Conservation (phyloP, 192 early-diverging fungal species). For the Dispira parvispora region DNA sequence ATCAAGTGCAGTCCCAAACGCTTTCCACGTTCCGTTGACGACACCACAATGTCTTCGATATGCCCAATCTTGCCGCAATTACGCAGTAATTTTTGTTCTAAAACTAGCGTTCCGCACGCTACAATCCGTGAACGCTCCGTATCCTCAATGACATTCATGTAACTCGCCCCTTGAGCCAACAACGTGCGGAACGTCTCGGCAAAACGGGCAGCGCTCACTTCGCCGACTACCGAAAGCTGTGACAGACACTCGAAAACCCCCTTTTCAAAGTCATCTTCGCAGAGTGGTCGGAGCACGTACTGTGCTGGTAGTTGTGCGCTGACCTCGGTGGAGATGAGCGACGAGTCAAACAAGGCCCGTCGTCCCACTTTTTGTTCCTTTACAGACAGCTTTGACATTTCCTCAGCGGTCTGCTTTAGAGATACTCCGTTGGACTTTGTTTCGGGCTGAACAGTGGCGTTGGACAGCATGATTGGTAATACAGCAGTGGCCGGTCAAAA, state of each 20-base stretch:
- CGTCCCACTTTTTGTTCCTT: not conserved
- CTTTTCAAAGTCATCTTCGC: constrained; percentile 62
- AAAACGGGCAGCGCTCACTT: constrained; percentile 52
- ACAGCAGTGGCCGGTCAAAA: too few species aligned
- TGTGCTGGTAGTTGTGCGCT: constrained; percentile 38
- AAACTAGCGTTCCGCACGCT: constrained; percentile 69
- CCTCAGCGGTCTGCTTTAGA: too few species aligned
- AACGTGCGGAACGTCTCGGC: constrained; percentile 60
- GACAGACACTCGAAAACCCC: constrained; percentile 47
- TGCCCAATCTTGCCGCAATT: constrained; percentile 69
- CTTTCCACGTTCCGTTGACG: constrained; percentile 53
- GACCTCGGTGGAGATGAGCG: constrained; percentile 50
- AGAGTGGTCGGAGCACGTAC: constrained; percentile 61
- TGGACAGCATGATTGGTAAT: too few species aligned
- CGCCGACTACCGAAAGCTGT: constrained; percentile 64
- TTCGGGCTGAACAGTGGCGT: too few species aligned
- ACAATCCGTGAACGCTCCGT: constrained; percentile 37
- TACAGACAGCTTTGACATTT: too few species aligned
- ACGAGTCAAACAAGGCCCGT: constrained; percentile 18
- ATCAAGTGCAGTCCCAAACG: constrained; percentile 54
- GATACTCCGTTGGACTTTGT: too few species aligned
- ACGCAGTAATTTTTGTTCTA: constrained; percentile 85
- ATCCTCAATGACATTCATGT: constrained; percentile 72
- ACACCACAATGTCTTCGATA: constrained; percentile 81
- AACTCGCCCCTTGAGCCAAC: constrained; percentile 45